Evolutionary conservation across 495 filamentous ascomycete genomes (phyloP), one percentile per base, ranked within the genome.

Genomic region (Glonium stellatum): DNA sequence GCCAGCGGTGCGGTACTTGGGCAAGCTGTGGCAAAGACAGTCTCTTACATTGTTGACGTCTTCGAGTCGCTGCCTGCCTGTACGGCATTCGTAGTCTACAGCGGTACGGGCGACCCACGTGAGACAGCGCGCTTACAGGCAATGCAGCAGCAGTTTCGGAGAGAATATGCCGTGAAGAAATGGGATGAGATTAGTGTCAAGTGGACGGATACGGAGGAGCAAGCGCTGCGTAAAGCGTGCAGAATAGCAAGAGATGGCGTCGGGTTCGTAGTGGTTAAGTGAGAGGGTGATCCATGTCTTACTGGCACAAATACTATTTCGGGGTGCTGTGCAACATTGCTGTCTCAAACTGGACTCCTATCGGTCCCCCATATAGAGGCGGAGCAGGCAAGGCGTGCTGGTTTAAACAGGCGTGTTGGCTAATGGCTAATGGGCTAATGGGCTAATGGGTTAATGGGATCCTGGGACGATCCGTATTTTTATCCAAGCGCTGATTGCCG

Each of bases 171-270:
- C 62, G 77, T 77, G 3, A 88, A 83, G 69, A 90, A 90, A 46
- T 97, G 92, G 92, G 88, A 96, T 70, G 76, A 95, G 58, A 69
- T 96, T 49, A 88, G 74, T 59, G 86, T 96, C 31, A 84, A 91
- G 72, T 97, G 92, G 92, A 96, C 92, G 11, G 90, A 96, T 71
- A 75, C 67, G 4, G 92, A 97, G 71, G 87, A 90, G 35, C 87
- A 95, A 73, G 83, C 81, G 41, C 70, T 96, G 65, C 85, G 80
- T 69, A 80, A 75, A 66, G 92, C 90, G 0, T 83, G 84, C 58
- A 76, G 78, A 59, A 74, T 75, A 41, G 91, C 92, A 0, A 80
- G 91, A 39, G 75, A 85, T 34, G 90, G 92, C 0, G 78, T 95
- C 57, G 91, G 85, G 5, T 95, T 97, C 66, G 77, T 96, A 68